Evolutionary conservation across 129 eudicot species (phyloP).

Genomic region (Oenanthe sinensis): DNA sequence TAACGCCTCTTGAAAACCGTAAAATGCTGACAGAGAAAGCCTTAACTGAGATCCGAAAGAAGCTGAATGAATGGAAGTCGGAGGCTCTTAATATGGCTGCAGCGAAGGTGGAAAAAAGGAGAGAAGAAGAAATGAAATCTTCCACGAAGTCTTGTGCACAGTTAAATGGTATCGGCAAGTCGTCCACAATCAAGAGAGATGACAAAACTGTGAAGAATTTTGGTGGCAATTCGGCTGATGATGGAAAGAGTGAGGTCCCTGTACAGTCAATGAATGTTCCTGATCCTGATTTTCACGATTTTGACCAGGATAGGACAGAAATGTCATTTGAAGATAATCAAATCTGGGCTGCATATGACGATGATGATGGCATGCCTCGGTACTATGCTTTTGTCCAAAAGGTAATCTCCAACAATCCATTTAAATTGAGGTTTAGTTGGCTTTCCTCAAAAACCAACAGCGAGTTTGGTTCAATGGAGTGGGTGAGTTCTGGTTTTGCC

Average conservation of each 20-base stretch:
- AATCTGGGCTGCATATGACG: slow-evolving; percentile 87
- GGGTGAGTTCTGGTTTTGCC: slow-evolving; percentile 69
- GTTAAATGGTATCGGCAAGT: slow-evolving; percentile 14
- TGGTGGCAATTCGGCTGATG: slow-evolving; percentile 9
- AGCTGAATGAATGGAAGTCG: slow-evolving; percentile 37
- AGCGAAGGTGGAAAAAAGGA: slow-evolving; percentile 22
- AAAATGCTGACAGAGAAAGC: slow-evolving; percentile 55
- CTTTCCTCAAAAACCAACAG: slow-evolving; percentile 54
- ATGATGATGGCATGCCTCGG: slow-evolving; percentile 94
- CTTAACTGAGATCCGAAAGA: slow-evolving; percentile 32
- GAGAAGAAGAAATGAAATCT: slow-evolving; percentile 12
- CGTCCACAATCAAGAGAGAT: slow-evolving; percentile 7
- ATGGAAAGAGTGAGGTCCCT: slow-evolving; percentile 15
- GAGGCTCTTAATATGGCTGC: slow-evolving; percentile 18
- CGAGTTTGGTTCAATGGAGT: slow-evolving; percentile 58
- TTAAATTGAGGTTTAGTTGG: slow-evolving; percentile 81
- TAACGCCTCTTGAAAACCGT: slow-evolving; percentile 43
- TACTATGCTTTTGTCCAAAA: slow-evolving; percentile 68
- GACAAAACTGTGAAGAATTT: slow-evolving; percentile 6
- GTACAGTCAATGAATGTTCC: slow-evolving; percentile 68
- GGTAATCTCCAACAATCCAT: slow-evolving; percentile 56
- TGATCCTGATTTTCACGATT: slow-evolving; percentile 90
- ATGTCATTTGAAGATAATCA: slow-evolving; percentile 63
- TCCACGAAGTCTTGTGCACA: neutral
- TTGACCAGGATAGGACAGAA: slow-evolving; percentile 68